Conservation (phyloP, 164 flowering plant genomes). For the Euptelea pleiosperma region DNA sequence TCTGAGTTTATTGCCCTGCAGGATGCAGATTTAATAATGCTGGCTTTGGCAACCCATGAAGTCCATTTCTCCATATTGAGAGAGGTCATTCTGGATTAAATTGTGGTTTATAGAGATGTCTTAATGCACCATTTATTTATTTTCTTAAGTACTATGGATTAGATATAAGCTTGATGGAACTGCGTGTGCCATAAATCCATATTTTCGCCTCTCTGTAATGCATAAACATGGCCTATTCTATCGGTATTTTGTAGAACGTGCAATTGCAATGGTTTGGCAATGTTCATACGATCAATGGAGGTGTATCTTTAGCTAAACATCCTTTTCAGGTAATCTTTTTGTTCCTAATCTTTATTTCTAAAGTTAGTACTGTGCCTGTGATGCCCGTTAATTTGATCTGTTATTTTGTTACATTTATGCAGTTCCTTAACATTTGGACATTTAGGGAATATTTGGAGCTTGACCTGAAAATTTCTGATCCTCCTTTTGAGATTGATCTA, state of each 20-base stretch:
- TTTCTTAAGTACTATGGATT: too few relatives aligned
- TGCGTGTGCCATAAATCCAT: too few relatives aligned
- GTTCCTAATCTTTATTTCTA: neutral
- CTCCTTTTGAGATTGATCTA: slow-evolving; percentile 27
- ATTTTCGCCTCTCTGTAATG: neutral
- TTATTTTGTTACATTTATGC: slow-evolving; percentile 8
- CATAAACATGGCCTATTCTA: neutral
- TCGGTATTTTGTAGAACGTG: slow-evolving; percentile 15
- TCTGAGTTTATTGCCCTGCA: slow-evolving; percentile 10
- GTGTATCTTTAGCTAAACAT: neutral
- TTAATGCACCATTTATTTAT: neutral
- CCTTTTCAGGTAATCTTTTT: slow-evolving; percentile 24
- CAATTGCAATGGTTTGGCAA: neutral
- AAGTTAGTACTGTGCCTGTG: neutral
- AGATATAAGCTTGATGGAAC: too few relatives aligned
- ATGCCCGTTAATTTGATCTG: neutral
- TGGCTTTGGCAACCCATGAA: slow-evolving; percentile 47
- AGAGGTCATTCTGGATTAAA: too few relatives aligned
- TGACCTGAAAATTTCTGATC: slow-evolving; percentile 33
- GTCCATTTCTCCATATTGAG: slow-evolving; percentile 40
- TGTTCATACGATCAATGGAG: neutral
- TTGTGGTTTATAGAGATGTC: too few relatives aligned
- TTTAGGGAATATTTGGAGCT: slow-evolving; percentile 47
- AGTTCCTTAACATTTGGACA: slow-evolving; percentile 53
- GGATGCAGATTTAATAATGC: slow-evolving; percentile 65